These are phyloP conservation scores for Psilocybe subaeruginosa DNA, from an alignment of 768 basidiomycete genomes.

Conservation along the genomic window DNA sequence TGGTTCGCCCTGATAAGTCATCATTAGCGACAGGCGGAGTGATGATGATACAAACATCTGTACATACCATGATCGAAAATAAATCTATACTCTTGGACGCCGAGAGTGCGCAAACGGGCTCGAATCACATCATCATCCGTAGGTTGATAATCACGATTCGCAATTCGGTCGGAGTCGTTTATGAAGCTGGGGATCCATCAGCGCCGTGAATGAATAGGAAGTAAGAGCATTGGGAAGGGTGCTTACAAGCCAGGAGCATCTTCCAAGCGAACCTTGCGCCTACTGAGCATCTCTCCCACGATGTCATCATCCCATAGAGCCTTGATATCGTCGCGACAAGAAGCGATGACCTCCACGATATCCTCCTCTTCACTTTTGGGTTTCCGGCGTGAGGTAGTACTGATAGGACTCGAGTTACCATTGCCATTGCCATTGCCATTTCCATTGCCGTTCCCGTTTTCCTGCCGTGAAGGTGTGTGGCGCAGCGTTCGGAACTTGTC, in stretches of 20 bases:
- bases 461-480: constrained; percentile 21
- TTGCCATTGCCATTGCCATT: constrained; percentile 10
- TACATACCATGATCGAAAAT: constrained; percentile 63
- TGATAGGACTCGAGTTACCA: constrained; percentile 17
- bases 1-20: constrained; percentile 46
- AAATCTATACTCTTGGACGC: constrained; percentile 76
- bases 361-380: constrained; percentile 54
- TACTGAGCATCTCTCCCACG: constrained; percentile 60
- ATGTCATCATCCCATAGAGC: constrained; percentile 68
- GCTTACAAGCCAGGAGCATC: constrained; percentile 77
- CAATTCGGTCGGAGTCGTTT: constrained; percentile 69
- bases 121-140: constrained; percentile 79
- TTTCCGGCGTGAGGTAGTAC: constrained; percentile 11
- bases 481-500: constrained; percentile 51
- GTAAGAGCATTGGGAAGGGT: constrained; percentile 5
- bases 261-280: constrained; percentile 61
- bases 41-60: not conserved
- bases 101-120: constrained; percentile 77
- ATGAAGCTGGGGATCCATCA: constrained; percentile 54
- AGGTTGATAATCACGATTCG: constrained; percentile 63
- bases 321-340: constrained; percentile 68
- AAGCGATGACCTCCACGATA: constrained; percentile 58
- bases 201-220: constrained; percentile 7
- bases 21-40: not conserved
- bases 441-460: constrained; percentile 22